Evolutionary conservation across 2,329 filamentous ascomycete species (phyloP), one percentile per base, ranked within the genome.

Genomic region (Rachicladosporium sp.): DNA sequence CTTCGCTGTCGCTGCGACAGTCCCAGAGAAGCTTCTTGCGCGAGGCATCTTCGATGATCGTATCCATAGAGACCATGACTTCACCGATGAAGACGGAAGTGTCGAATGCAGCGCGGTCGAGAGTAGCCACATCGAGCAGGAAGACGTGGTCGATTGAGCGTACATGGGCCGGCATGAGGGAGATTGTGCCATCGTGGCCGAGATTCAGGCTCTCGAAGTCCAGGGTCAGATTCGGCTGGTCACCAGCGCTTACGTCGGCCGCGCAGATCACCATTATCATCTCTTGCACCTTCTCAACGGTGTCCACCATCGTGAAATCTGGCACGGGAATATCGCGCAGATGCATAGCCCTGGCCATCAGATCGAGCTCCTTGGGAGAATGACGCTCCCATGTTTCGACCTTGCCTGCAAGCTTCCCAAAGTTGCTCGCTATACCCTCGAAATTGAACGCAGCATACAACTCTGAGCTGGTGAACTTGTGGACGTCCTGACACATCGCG

Each of bases 1-100:
- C 70, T 45, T 75, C 68, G 0, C 73, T 70, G 46, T 75, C 70
- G 44, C 69, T 70, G 1, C 71, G 67, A 8, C 76, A 61, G 42
- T 78, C 73, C 45, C 73, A 76, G 42, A 77, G 63, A 21, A 69
- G 65, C 46, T 77, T 77, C 0, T 56, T 53, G 8, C 69, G 64
- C 0, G 34, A 6, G 0, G 45, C 6, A 0, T 58, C 62, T 51
- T 76, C 66, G 1, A 76, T 52, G 7, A 76, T 60, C 0, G 35
- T 33, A 44, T 65, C 64, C 2, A 60, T 42, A 2, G 45, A 54
- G 10, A 34, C 23, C 2, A 10, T n/a, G 2, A 10, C n/a, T n/a
- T 30, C 33, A 3, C 48, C 51, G 15, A 46, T 46, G 2, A 21
- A 4, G 10, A 12, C 36, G 7, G 37, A 31, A 10, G 61, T 67